Conservation (phyloP, 495 filamentous ascomycete genomes). For the Talaromyces stipitatus region DNA sequence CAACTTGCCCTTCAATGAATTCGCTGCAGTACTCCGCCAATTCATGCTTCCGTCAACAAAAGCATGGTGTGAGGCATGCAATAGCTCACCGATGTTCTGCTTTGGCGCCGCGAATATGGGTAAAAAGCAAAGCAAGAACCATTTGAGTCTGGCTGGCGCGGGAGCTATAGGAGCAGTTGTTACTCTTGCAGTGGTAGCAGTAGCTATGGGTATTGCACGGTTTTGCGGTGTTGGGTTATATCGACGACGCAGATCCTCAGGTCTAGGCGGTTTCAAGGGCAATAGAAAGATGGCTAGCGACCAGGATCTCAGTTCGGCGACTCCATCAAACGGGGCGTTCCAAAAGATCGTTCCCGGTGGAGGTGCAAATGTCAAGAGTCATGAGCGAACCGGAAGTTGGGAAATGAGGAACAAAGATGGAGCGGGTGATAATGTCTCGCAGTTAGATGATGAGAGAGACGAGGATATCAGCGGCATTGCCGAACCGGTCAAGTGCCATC, state of each 20-base stretch:
- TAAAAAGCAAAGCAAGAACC: conserved; percentile 11
- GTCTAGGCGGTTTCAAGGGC: conserved; percentile 41
- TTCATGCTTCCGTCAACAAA: conserved; percentile 51
- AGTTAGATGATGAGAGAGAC: conserved; percentile 5
- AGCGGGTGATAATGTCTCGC: not conserved
- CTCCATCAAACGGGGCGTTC: conserved; percentile 17
- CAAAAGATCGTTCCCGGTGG: conserved; percentile 11
- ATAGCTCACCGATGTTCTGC: conserved; percentile 55
- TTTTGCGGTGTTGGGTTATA: conserved; percentile 32
- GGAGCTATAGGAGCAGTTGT: conserved; percentile 46
- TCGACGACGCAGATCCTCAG: conserved; percentile 12
- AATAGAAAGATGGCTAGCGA: conserved; percentile 41
- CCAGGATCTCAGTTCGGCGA: conserved; percentile 35
- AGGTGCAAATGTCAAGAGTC: conserved; percentile 19
- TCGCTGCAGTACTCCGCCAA: conserved; percentile 48
- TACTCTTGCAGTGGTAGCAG: conserved; percentile 24
- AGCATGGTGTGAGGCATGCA: conserved; percentile 65
- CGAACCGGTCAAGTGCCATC: conserved; percentile 23
- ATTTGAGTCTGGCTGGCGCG: conserved; percentile 34
- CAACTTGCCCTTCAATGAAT: conserved; percentile 54
- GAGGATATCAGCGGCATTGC: not conserved
- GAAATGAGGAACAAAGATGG: conserved; percentile 33
- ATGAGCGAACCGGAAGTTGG: conserved; percentile 47
- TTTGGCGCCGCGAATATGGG: conserved; percentile 24
- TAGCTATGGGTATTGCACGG: conserved; percentile 21